A percentile compares a stretch with the other conserved stretches of the same genome.
Evolutionary conservation across 179 eudicot genomes (phyloP).

Genomic region (Beta corolliflora): DNA sequence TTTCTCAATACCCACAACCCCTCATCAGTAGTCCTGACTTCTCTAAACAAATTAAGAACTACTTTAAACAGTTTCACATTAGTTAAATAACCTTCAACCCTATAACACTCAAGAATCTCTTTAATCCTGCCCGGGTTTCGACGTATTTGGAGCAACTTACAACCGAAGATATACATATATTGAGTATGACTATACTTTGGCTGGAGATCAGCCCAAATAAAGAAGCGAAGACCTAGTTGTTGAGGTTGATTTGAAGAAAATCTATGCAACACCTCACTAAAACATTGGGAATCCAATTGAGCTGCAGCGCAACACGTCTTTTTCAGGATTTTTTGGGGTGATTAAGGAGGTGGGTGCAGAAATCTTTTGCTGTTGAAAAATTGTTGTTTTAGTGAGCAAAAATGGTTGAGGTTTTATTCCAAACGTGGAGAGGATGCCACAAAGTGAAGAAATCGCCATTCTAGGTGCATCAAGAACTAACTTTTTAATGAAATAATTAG

Average conservation of each 20-base stretch:
- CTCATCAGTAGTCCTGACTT: conserved; percentile 57
- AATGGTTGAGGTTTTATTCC: conserved; percentile 26
- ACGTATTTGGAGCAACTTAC: conserved; percentile 49
- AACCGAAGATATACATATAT: conserved; percentile 58
- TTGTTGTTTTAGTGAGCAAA: conserved; percentile 21
- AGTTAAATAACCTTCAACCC: conserved; percentile 30
- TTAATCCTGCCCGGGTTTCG: conserved; percentile 37
- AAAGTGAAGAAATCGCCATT: conserved; percentile 37
- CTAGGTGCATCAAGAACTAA: background rate
- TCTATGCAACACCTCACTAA: conserved; percentile 52
- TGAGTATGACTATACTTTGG: conserved; percentile 55
- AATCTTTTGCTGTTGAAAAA: conserved; percentile 43
- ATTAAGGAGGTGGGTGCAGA: conserved; percentile 47
- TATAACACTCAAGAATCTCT: conserved; percentile 56
- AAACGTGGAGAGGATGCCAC: conserved; percentile 26
- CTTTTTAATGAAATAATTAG: background rate
- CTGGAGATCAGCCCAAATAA: conserved; percentile 77
- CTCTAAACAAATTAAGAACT: conserved; percentile 66
- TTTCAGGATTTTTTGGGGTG: conserved; percentile 51
- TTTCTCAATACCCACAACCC: conserved; percentile 76
- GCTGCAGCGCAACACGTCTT: conserved; percentile 43
- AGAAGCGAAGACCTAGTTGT: conserved; percentile 74
- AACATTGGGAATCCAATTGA: conserved; percentile 48
- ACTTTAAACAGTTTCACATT: conserved; percentile 54
- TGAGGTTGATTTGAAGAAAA: conserved; percentile 43